These are phyloP conservation scores for Starmerella potacharoeniae DNA, from an alignment of 805 yeast species.

Conservation along the genomic window DNA sequence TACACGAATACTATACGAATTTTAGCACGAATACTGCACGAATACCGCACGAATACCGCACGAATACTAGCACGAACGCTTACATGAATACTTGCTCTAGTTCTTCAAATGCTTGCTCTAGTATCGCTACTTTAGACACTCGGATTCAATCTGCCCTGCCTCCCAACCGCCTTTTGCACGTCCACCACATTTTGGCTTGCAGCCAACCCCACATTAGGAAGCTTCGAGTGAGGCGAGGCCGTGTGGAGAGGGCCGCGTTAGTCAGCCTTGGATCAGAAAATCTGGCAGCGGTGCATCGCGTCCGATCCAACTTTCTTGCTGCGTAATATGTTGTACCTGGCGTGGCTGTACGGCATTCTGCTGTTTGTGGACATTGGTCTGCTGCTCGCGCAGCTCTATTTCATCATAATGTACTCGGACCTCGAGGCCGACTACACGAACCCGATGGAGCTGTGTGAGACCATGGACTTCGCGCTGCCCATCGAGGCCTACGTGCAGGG, in stretches of 20 bases:
- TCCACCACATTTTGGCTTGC: no score
- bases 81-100: no score
- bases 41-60: no score
- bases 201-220: no score
- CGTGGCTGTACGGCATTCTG: constrained; percentile 20
- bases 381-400: constrained; percentile 23
- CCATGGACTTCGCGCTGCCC: constrained; percentile 52
- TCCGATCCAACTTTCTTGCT: neutral
- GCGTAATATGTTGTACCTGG: constrained; percentile 6
- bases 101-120: no score
- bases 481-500: constrained; percentile 76
- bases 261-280: neutral
- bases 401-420: constrained; percentile 21
- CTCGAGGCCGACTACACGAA: constrained; percentile 81
- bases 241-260: neutral
- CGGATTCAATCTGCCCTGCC: no score
- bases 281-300: neutral
- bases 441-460: constrained; percentile 91
- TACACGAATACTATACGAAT: no score
- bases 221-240: neutral
- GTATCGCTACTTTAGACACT: no score
- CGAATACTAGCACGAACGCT: no score
- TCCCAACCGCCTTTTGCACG: no score
- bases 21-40: no score
- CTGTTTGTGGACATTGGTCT: constrained; percentile 21